A percentile compares a stretch with the other conserved stretches of the same genome.
Conservation (phyloP, 2,329 filamentous ascomycete genomes). For the Lithohypha guttulata region DNA sequence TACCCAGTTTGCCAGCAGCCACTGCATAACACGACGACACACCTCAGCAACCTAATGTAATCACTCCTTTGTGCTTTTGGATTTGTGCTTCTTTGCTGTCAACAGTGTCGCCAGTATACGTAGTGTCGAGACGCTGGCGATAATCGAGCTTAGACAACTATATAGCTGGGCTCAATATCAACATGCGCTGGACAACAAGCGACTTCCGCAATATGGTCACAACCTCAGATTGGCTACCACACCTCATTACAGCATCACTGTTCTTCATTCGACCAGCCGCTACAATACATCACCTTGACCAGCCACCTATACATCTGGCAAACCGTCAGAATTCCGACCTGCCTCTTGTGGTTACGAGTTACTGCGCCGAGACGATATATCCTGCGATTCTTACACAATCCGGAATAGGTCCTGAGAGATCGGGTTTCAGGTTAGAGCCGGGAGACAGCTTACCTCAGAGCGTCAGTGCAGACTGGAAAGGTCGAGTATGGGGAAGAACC, state of each 20-base stretch:
- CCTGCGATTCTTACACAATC: conserved; percentile 65
- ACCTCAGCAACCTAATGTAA: too few species aligned
- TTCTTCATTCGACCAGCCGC: not conserved
- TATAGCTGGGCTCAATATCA: too few species aligned
- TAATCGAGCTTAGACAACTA: too few species aligned
- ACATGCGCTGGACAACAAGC: too few species aligned
- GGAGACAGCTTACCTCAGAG: conserved; percentile 46
- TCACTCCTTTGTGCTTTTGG: too few species aligned
- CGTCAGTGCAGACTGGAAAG: conserved; percentile 66
- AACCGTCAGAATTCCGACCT: conserved; percentile 30
- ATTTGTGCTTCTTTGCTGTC: too few species aligned
- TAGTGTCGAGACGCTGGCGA: too few species aligned
- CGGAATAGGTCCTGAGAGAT: conserved; percentile 54
- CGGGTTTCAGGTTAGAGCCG: conserved; percentile 59
- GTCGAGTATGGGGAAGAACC: conserved; percentile 70
- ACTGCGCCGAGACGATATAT: conserved; percentile 61
- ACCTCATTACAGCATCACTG: not conserved
- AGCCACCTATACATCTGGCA: conserved; percentile 18
- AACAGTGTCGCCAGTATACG: too few species aligned
- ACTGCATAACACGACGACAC: too few species aligned
- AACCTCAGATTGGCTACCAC: not conserved
- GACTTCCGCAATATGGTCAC: too few species aligned
- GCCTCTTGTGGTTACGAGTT: conserved; percentile 60
- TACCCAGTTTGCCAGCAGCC: too few species aligned
- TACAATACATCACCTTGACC: conserved; percentile 22